Evolutionary conservation across 1,284 basidiomycete species (phyloP), one percentile per base, ranked within the genome.

Genomic region (Cutaneotrichosporon cutaneum): DNA sequence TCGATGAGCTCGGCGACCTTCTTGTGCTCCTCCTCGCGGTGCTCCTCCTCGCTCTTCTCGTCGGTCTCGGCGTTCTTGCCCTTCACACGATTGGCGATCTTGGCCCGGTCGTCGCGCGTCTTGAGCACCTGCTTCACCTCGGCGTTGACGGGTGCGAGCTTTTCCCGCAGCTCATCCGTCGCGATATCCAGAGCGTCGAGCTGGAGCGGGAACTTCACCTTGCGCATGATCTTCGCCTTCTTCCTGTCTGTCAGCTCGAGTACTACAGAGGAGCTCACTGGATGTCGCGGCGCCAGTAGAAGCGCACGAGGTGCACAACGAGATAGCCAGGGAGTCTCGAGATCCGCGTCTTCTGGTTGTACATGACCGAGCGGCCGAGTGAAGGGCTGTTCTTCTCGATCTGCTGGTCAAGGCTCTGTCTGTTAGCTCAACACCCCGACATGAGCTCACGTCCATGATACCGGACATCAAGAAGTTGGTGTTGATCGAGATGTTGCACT

Each of bases 391-490:
- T 84, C 81, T 99, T 99, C 70, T 93, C 88, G 35, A 99, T 84
- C 65, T 88, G 87, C 71, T 91, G 88, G 72, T 92, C 87, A 22
- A 97, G 82, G 13, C 90, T 87, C 90, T 93, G 64, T 13, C 8
- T 26, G 33, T 47, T 35, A 53, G 22, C 36, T 3, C 47, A 6
- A 8, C 6, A 2, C 24, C 9, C 6, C 18, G 0, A 13, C 3
- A 11, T 7, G 8, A 8, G 82, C 87, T 66, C 65, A 90, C 92
- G 67, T 90, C 90, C 80, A 85, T 82, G 68, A 99, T 92, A 2
- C 95, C 95, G 18, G 85, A 85, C 51, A 88, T 82, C 87, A 99
- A 89, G 75, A 89, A 96, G 78, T 96, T 97, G 18, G 94, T 97
- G 22, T 83, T 83, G 55, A 82, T 82, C 7, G 85, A 86, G 72